Base-by-base conservation (phyloP, 495 filamentous ascomycete genomes). In the Penicillium macrosclerotiorum region DNA sequence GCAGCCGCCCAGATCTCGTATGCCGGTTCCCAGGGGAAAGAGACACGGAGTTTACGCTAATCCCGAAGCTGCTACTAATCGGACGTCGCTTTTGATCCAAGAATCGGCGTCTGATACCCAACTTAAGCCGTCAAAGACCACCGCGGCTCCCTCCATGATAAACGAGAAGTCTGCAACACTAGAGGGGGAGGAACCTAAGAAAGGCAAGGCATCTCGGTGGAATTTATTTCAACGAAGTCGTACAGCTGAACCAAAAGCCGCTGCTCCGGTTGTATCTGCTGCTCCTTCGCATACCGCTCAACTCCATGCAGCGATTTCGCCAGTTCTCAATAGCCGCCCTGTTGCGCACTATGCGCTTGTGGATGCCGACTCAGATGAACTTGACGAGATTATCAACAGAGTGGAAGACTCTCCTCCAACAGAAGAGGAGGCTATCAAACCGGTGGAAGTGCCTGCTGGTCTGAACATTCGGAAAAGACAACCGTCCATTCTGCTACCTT, bases 311-410 rank as follows among this genome's bases (percentile, higher is more conserved):
- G 62, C 63, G 5, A 64, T 77, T 25, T 51, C 73, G n/a, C 59
- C 64, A 8, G 45, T 65, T 8, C 48, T 60, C 14, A 60, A 60
- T 19, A 59, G 51, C 33, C 71, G 77, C 13, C 72, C 74, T 17
- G 60, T 80, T 45, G 83, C 90, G 2, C 90, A 94, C 56, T 96
- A 96, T 64, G 87, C 89, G 1, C 72, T 93, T 51, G 75, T 93
- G 41, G 90, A 93, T 51, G 72, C 79, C 2, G 87, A 92, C 49
- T 83, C 83, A 3, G 84, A 86, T 40, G 57, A 76, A 50, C 65
- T 90, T 18, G 79, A 84, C 35, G 77, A 81, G 27, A 79, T 91
- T 13, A 71, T 90, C 37, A 78, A 80, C 25, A 81, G 80, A 36
- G 69, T 81, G 5, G 77, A 82, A 37, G 58, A 69, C 22, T 74